Percentiles rank a stretch among this genome's conserved stretches.
These are phyloP conservation scores for Pseudonectria buxi DNA, from an alignment of 2,329 filamentous ascomycete species.

Conservation along the genomic window DNA sequence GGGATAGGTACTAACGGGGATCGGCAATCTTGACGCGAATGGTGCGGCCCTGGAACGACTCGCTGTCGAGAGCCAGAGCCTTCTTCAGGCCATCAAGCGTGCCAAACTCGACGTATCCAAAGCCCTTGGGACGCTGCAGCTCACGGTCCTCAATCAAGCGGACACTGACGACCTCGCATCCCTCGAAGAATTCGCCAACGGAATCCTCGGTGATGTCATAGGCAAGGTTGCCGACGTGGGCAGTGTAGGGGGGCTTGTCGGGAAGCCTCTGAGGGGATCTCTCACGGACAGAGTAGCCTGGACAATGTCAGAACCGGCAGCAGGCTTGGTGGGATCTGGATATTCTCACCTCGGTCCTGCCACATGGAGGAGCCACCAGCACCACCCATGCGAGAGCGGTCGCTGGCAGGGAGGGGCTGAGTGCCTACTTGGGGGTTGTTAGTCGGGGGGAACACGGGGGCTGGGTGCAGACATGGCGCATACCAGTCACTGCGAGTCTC, in stretches of 20 bases:
- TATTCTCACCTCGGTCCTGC: conserved; percentile 38
- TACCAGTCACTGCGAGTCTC: conserved; percentile 28
- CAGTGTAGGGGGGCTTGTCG: conserved; percentile 88
- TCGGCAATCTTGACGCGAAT: conserved; percentile 95
- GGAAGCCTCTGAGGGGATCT: conserved; percentile 68
- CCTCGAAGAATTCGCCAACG: conserved; percentile 78
- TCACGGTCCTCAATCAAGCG: conserved; percentile 96
- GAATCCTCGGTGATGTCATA: conserved; percentile 85
- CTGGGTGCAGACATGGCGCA: conserved; percentile 12
- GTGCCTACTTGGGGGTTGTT: conserved; percentile 37
- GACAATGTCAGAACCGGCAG: conserved; percentile 13
- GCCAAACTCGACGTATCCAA: conserved; percentile 93
- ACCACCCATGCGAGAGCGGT: conserved; percentile 34
- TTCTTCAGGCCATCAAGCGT: conserved; percentile 84
- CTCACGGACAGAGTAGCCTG: conserved; percentile 61
- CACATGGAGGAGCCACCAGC: conserved; percentile 30
- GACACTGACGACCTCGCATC: conserved; percentile 80
- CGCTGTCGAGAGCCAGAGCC: conserved; percentile 76
- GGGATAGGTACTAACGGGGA: conserved; percentile 63
- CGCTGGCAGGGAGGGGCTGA: conserved; percentile 47
- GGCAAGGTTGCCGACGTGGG: conserved; percentile 91
- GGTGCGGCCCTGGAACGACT: conserved; percentile 77
- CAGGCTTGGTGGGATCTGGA: neutral
- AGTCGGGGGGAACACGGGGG: conserved; percentile 10
- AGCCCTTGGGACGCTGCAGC: conserved; percentile 90